Conservation (phyloP, 2,329 filamentous ascomycete species). For the Fusarium udum region DNA sequence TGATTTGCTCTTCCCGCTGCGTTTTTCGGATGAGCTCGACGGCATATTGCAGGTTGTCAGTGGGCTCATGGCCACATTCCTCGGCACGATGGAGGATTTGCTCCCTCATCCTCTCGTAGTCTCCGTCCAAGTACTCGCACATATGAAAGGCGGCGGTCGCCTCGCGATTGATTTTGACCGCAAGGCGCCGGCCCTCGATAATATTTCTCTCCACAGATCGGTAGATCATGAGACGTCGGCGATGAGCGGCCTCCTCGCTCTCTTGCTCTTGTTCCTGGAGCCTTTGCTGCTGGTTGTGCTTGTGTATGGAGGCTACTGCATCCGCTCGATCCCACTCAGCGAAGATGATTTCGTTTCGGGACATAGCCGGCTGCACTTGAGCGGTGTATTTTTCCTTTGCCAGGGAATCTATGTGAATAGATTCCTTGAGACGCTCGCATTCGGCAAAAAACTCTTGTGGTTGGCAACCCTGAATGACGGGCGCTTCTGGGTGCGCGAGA, state of each 20-base stretch:
- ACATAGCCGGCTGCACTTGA: not conserved
- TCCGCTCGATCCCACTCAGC: slow-evolving; percentile 4
- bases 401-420: not conserved
- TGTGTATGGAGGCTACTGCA: not conserved
- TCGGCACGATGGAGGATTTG: not conserved
- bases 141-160: not conserved
- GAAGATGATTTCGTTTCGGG: not conserved
- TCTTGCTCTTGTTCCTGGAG: not conserved
- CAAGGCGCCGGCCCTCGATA: not conserved
- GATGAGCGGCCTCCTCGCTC: not conserved
- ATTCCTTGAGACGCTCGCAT: not conserved
- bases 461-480: not conserved
- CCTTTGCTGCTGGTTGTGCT: not conserved
- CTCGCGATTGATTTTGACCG: not conserved
- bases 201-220: not conserved
- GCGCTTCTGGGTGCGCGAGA: not conserved
- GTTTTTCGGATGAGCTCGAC: slow-evolving; percentile 3
- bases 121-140: not conserved
- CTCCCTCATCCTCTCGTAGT: not conserved
- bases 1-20: not conserved
- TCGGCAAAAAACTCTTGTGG: not conserved
- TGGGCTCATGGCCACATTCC: not conserved
- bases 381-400: not conserved
- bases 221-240: slow-evolving; percentile 2
- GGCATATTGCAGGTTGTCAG: not conserved